Conservation (phyloP, 2,329 filamentous ascomycete genomes). For the Cordyceps farinosa region DNA sequence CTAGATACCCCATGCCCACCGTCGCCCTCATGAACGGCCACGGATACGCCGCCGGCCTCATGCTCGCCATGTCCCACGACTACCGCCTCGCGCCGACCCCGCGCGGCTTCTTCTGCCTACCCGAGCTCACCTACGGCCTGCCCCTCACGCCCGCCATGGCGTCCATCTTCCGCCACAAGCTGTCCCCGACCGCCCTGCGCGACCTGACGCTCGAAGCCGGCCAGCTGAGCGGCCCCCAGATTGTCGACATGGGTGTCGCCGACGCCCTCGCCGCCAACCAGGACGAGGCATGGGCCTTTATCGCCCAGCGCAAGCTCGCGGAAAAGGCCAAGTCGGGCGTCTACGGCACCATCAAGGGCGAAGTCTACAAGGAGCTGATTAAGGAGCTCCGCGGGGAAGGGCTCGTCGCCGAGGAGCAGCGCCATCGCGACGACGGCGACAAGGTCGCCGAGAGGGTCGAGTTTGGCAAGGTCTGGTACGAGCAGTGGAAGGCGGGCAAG, state of each 20-base stretch:
- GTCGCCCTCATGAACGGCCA: slow-evolving; percentile 77
- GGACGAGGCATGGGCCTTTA: slow-evolving; percentile 58
- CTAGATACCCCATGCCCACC: slow-evolving; percentile 72
- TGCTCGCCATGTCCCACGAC: slow-evolving; percentile 78
- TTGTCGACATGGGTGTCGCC: slow-evolving; percentile 63
- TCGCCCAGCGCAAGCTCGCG: slow-evolving; percentile 56
- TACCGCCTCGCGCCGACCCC: slow-evolving; percentile 72
- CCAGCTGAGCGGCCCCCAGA: slow-evolving; percentile 60
- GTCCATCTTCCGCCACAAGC: slow-evolving; percentile 69
- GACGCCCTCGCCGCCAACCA: slow-evolving; percentile 57
- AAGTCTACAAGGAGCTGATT: slow-evolving; percentile 69
- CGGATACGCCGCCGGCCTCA: slow-evolving; percentile 76
- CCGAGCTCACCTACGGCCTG: slow-evolving; percentile 77
- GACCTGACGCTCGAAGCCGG: slow-evolving; percentile 69
- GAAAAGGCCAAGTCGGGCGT: slow-evolving; percentile 62
- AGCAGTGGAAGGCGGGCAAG: slow-evolving; percentile 43
- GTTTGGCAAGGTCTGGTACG: slow-evolving; percentile 44
- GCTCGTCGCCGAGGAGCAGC: slow-evolving; percentile 47
- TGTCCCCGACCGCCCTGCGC: slow-evolving; percentile 54
- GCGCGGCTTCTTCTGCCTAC: slow-evolving; percentile 73
- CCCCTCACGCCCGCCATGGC: slow-evolving; percentile 73
- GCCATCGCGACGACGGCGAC: slow-evolving; percentile 40
- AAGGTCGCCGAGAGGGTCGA: slow-evolving; percentile 41
- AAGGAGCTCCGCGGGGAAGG: slow-evolving; percentile 52
- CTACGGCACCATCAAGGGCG: slow-evolving; percentile 68